Base-by-base conservation (phyloP, 164 flowering plant species). In the Sedum album region DNA sequence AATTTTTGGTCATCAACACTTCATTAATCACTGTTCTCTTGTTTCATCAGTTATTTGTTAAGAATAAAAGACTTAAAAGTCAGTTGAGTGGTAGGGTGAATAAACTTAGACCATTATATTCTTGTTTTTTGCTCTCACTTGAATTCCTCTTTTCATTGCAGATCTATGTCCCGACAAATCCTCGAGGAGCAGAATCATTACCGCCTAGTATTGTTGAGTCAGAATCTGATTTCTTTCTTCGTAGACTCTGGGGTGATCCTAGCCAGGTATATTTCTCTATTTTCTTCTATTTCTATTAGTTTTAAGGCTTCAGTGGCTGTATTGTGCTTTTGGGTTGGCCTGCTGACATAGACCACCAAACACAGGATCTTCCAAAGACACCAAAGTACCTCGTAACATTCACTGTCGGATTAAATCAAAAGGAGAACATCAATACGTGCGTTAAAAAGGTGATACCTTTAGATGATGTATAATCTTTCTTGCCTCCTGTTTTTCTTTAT, bases 331-430 rank as follows among this genome's bases (percentile, higher is more conserved):
- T 51, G 28, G 8, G 26, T 53, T 53, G 60, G 60, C 17, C n/a
- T 2, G 23, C 28, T 53, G 28, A 53, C 60, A 28, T 66, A 35
- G 36, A 35, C n/a, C 66, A 49, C 70, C 25, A 73, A 76, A 72
- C 65, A 76, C 90, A 93, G 98, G 98, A 93, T 80, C 74, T 93
- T 76, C 77, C 73, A 71, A 84, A 67, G 60, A 82, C 77, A 73
- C 96, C 90, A 42, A 93, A 86, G 79, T 93, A 89, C 77, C 76
- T 93, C 66, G 86, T 90, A 48, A 82, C 96, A 21, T 90, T 90
- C 73, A 90, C 98, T 28, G 98, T 93, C 70, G 98, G 98, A 17
- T 60, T 44, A 44, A 44, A 44, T 44, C 48, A 44, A 15, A 44
- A 44, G 48, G 48, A 44, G 48, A 44, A 44, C 17, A 44, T 44